These are phyloP conservation scores for Aspergillus intermedius DNA, from an alignment of 2,329 filamentous ascomycete genomes.

Conservation along the genomic window DNA sequence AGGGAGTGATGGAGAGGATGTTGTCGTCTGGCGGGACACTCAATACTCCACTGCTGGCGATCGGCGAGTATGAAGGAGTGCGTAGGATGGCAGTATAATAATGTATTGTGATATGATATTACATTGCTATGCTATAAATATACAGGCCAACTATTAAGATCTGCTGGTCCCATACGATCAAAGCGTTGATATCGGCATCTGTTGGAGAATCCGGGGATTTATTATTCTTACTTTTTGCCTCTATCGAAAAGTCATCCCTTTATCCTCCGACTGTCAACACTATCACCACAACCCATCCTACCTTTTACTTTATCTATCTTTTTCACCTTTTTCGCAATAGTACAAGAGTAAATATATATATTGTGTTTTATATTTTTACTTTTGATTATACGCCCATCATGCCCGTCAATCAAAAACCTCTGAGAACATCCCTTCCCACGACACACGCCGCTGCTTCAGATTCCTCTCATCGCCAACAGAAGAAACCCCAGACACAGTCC, in stretches of 20 bases:
- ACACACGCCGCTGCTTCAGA: slow-evolving; percentile 36
- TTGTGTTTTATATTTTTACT: too few relatives aligned
- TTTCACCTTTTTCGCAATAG: too few relatives aligned
- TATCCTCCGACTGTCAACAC: neutral
- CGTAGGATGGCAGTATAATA: neutral
- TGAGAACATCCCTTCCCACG: slow-evolving; percentile 52
- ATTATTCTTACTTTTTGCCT: too few relatives aligned
- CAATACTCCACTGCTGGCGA: slow-evolving; percentile 25
- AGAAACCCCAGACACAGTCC: slow-evolving; percentile 20
- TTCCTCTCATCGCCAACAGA: slow-evolving; percentile 23
- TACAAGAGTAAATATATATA: too few relatives aligned
- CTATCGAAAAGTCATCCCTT: neutral
- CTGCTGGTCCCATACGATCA: too few relatives aligned
- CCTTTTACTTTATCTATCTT: too few relatives aligned
- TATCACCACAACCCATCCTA: too few relatives aligned
- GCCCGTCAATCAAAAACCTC: slow-evolving; percentile 22
- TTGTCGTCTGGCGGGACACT: slow-evolving; percentile 26
- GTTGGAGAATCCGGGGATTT: too few relatives aligned
- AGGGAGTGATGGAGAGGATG: slow-evolving; percentile 19
- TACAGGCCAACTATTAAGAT: too few relatives aligned
- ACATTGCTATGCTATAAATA: too few relatives aligned
- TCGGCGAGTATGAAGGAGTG: slow-evolving; percentile 17
- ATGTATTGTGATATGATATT: neutral
- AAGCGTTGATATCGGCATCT: neutral
- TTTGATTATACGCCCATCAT: slow-evolving; percentile 7